Percentiles rank a stretch among this genome's conserved stretches.
phyloP scores from a whole-genome alignment of 306 rosid species.

The Cucurbita maxima region DNA sequence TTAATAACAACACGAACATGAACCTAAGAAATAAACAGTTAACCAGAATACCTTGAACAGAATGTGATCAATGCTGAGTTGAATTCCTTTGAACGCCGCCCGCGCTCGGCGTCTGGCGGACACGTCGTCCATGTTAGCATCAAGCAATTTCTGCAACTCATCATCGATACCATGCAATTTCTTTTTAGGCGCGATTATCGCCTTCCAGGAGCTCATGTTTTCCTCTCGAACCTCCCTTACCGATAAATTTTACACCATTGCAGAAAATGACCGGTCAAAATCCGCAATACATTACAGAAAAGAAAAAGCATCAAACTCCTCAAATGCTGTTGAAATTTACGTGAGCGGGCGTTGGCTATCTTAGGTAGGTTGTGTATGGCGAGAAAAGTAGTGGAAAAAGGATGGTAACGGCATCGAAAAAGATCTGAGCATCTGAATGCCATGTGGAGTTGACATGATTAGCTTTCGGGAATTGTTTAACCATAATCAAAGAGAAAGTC shows the following conservation, averaged over 20 bases:
- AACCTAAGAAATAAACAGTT: background rate
- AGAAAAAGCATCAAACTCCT: background rate
- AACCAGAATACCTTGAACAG: slow-evolving; percentile 44
- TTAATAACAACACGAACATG: background rate
- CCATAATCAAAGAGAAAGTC: background rate
- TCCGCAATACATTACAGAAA: slow-evolving; percentile 5
- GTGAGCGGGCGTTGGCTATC: background rate
- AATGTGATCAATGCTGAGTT: slow-evolving; percentile 70
- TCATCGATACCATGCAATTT: slow-evolving; percentile 37
- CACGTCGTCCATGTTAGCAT: slow-evolving; percentile 54
- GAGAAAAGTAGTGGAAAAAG: background rate
- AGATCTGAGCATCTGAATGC: background rate
- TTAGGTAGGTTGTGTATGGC: background rate
- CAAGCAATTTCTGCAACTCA: slow-evolving; percentile 45
- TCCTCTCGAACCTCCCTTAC: slow-evolving; percentile 10
- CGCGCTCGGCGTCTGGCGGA: slow-evolving; percentile 69
- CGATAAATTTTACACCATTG: slow-evolving; percentile 3
- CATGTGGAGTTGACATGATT: background rate
- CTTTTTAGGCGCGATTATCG: slow-evolving; percentile 22
- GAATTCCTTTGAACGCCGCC: slow-evolving; percentile 59
- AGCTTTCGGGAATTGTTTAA: background rate
- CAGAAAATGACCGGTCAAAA: background rate
- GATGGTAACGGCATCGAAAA: background rate
- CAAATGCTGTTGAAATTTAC: background rate
- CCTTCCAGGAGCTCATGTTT: slow-evolving; percentile 12